phyloP scores from a whole-genome alignment of 257 asterid species.

The Linderniella brevidens region DNA sequence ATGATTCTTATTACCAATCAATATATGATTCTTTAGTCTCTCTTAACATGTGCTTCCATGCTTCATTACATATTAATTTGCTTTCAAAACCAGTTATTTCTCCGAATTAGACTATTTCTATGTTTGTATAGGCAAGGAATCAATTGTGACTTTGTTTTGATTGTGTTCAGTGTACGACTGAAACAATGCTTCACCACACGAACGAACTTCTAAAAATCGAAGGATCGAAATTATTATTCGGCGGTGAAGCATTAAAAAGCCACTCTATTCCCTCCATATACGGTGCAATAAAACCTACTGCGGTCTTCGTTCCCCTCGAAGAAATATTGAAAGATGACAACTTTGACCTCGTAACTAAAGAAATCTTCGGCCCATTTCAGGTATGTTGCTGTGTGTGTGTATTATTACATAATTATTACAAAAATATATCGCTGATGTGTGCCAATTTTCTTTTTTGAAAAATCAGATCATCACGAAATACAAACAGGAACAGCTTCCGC shows the following conservation, averaged over 20 bases:
- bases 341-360: constrained; percentile 63
- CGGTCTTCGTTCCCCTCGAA: constrained; percentile 77
- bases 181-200: constrained; percentile 64
- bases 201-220: constrained; percentile 61
- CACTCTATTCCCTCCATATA: constrained; percentile 75
- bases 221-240: constrained; percentile 75
- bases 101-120: too few relatives aligned
- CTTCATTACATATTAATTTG: too few relatives aligned
- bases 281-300: constrained; percentile 94
- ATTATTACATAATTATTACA: neutral
- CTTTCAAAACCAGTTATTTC: too few relatives aligned
- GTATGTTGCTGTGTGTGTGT: too few relatives aligned
- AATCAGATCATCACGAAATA: constrained; percentile 69
- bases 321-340: constrained; percentile 59
- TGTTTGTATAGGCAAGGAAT: neutral
- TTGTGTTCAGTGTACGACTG: constrained; percentile 53
- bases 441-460: neutral
- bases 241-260: constrained; percentile 63
- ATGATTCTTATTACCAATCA: too few relatives aligned
- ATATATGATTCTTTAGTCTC: neutral
- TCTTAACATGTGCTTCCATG: too few relatives aligned
- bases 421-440: neutral
- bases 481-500: constrained; percentile 43
- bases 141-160: neutral
- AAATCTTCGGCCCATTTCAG: constrained; percentile 94